A percentile compares a stretch with the other conserved stretches of the same genome.
These are phyloP conservation scores for Myxozyma lipomycoides DNA, from an alignment of 805 yeast genomes.

Conservation along the genomic window DNA sequence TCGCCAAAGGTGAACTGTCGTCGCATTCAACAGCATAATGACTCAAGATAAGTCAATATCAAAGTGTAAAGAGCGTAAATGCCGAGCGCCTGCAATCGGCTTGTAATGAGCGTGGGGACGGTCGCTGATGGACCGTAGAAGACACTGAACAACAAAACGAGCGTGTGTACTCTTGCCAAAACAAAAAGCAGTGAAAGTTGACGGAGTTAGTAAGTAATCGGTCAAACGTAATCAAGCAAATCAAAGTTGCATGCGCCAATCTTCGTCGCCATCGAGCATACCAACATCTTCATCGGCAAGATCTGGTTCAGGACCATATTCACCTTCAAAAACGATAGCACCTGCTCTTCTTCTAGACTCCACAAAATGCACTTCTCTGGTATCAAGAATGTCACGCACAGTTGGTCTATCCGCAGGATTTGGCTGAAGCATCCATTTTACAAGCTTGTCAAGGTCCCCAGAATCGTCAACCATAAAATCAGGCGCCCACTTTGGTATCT, in stretches of 20 bases:
- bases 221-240: neutral
- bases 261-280: conserved; percentile 28
- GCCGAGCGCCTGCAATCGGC: too few species aligned
- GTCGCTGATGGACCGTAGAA: too few species aligned
- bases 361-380: conserved; percentile 71
- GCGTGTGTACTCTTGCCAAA: too few species aligned
- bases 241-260: conserved; percentile 30
- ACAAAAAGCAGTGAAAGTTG: too few species aligned
- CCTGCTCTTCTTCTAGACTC: conserved; percentile 83
- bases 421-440: conserved; percentile 86
- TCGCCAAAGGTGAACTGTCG: too few species aligned
- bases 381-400: conserved; percentile 62
- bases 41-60: too few species aligned
- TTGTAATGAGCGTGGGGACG: too few species aligned
- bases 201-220: too few species aligned
- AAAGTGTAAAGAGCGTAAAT: too few species aligned
- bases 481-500: conserved; percentile 79
- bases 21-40: too few species aligned
- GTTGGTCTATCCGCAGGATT: conserved; percentile 77
- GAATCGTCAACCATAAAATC: conserved; percentile 70
- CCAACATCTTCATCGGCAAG: conserved; percentile 3
- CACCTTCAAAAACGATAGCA: conserved; percentile 93
- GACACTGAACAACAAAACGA: neutral
- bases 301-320: conserved; percentile 77
- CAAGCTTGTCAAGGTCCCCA: conserved; percentile 64